A percentile compares a stretch with the other conserved stretches of the same genome.
These are phyloP conservation scores for Chaetomium sp. DNA, from an alignment of 2,329 filamentous ascomycete species.

Conservation along the genomic window DNA sequence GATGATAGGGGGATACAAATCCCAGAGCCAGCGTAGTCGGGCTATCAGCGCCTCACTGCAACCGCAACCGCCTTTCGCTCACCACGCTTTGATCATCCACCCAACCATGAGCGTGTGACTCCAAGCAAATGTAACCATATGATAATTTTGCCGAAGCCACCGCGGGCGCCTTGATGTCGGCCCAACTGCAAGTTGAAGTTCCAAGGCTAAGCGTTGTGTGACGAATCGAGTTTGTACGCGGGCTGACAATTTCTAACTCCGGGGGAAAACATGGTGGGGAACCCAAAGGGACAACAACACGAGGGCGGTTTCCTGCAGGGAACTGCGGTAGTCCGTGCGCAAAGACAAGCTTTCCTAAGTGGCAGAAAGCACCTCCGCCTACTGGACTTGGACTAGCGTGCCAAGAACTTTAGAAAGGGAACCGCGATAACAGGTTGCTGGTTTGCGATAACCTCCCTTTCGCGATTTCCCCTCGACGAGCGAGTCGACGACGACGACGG, in stretches of 20 bases:
- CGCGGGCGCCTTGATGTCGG: neutral
- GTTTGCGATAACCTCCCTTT: constrained; percentile 30
- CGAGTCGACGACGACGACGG: neutral
- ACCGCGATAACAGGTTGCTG: constrained; percentile 32
- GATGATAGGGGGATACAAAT: neutral
- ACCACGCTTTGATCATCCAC: constrained; percentile 1
- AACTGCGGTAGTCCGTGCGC: constrained; percentile 13
- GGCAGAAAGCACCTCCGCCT: constrained; percentile 15
- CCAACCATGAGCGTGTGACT: constrained; percentile 4
- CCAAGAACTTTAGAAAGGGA: neutral
- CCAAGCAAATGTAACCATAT: neutral
- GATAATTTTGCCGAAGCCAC: neutral
- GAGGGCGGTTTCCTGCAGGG: neutral
- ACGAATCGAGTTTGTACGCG: neutral
- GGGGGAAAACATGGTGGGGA: constrained; percentile 19
- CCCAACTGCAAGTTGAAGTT: neutral
- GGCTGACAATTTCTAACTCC: neutral
- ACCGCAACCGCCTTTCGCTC: constrained; percentile 11
- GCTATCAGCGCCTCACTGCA: neutral
- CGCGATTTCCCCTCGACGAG: neutral
- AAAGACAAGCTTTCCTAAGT: neutral
- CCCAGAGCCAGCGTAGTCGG: neutral
- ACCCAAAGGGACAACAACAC: constrained; percentile 1
- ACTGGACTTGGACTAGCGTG: constrained; percentile 20
- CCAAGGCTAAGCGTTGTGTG: neutral